Conservation (phyloP, 2,329 filamentous ascomycete species). For the Colletotrichum viniferum region DNA sequence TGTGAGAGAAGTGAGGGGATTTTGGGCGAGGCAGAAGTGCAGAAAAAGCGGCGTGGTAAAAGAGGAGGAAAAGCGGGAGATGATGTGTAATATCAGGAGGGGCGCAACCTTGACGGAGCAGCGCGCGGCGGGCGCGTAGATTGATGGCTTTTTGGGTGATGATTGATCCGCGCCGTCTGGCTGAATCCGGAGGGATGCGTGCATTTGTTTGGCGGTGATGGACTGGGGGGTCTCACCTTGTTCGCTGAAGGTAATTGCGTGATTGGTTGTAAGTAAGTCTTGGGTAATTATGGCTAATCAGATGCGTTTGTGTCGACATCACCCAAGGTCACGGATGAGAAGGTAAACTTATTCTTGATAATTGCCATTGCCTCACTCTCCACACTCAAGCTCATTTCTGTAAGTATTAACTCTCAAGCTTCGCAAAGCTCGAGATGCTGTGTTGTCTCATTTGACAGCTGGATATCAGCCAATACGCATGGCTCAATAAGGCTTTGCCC, state of each 20-base stretch:
- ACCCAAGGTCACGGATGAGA: rapidly evolving
- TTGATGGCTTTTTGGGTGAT: not conserved
- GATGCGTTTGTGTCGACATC: not conserved
- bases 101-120: not conserved
- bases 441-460: not conserved
- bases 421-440: not conserved
- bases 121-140: not conserved
- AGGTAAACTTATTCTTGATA: not conserved
- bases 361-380: rapidly evolving
- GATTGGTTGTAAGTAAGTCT: slow-evolving; percentile 12
- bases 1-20: not conserved
- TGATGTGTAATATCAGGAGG: not conserved
- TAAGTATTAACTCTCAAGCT: not conserved
- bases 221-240: not conserved
- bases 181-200: slow-evolving; percentile 13
- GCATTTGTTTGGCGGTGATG: not conserved
- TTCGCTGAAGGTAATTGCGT: not conserved
- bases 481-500: not conserved
- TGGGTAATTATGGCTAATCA: not conserved
- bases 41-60: not conserved
- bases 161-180: not conserved
- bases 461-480: slow-evolving; percentile 2
- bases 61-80: not conserved
- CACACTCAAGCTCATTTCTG: not conserved
- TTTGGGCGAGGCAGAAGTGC: not conserved